Evolutionary conservation across 306 rosid species (phyloP).

Genomic region (Carpinus fangiana): DNA sequence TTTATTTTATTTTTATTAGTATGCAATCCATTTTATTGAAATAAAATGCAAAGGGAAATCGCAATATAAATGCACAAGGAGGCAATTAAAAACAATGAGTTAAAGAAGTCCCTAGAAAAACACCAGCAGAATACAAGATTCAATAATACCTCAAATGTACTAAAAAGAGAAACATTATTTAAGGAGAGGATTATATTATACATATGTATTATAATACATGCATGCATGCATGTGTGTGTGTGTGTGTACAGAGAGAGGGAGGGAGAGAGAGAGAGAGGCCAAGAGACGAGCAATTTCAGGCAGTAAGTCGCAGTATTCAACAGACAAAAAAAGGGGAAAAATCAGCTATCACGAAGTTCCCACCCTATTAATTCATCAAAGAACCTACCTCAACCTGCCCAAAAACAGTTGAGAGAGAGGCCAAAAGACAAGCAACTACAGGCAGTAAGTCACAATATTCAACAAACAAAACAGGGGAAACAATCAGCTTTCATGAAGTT

Average conservation of each 20-base stretch:
- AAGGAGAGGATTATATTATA: background rate
- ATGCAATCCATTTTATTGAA: constrained; percentile 13
- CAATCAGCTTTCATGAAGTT: constrained; percentile 11
- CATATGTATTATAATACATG: too few relatives aligned
- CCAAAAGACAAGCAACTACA: background rate
- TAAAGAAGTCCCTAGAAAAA: background rate
- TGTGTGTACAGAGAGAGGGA: background rate
- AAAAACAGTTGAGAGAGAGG: constrained; percentile 32
- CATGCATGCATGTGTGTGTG: background rate
- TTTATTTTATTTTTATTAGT: background rate
- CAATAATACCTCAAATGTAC: background rate
- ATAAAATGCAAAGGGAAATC: background rate
- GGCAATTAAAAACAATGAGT: background rate
- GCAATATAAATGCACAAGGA: background rate
- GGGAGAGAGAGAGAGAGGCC: background rate
- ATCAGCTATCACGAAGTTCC: constrained; percentile 7
- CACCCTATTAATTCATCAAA: constrained; percentile 19
- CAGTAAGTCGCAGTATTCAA: background rate
- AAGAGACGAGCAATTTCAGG: constrained; percentile 1
- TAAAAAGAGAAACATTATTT: background rate
- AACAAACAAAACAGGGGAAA: constrained; percentile 4
- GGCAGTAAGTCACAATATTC: background rate
- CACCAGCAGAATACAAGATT: background rate
- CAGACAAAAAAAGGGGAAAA: constrained; percentile 9
- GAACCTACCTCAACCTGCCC: constrained; percentile 70